Evolutionary conservation across 1,284 basidiomycete species (phyloP).

Genomic region (Pascua guehoae): DNA sequence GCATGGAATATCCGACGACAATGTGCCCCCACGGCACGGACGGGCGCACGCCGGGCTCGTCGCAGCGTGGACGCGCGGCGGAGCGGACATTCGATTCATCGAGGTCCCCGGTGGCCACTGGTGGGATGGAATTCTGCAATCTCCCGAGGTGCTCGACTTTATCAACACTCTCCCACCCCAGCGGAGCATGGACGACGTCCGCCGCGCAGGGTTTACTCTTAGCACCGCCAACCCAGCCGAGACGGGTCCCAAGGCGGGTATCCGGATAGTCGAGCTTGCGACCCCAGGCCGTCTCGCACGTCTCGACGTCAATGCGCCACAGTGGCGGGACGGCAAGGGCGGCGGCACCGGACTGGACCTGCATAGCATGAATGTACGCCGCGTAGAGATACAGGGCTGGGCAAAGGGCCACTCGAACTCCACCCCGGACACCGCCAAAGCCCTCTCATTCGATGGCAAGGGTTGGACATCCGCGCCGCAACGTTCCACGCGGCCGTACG

Average conservation of each 20-base stretch:
- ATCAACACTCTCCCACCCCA: slow-evolving; percentile 23
- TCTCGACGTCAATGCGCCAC: slow-evolving; percentile 38
- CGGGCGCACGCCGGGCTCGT: slow-evolving; percentile 30
- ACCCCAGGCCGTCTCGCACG: slow-evolving; percentile 41
- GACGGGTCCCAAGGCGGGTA: slow-evolving; percentile 44
- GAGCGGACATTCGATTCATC: slow-evolving; percentile 19
- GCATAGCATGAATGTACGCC: slow-evolving; percentile 32
- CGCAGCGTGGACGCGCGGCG: slow-evolving; percentile 21
- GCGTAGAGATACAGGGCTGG: slow-evolving; percentile 22
- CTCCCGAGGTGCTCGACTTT: slow-evolving; percentile 35
- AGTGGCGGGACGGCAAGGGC: slow-evolving; percentile 22
- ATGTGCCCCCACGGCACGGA: slow-evolving; percentile 44
- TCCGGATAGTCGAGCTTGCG: slow-evolving; percentile 45
- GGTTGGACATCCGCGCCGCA: background rate
- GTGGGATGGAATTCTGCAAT: slow-evolving; percentile 46
- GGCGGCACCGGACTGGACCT: slow-evolving; percentile 17
- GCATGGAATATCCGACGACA: slow-evolving; percentile 61
- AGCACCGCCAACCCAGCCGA: slow-evolving; percentile 49
- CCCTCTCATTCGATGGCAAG: background rate
- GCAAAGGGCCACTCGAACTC: background rate
- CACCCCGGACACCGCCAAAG: background rate
- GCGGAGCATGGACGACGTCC: slow-evolving; percentile 20
- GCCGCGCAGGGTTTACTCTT: slow-evolving; percentile 40
- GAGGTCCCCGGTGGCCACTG: slow-evolving; percentile 48
- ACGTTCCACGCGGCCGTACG: slow-evolving; percentile 48